Percentiles rank a stretch among this genome's conserved stretches.
Conservation (phyloP, 768 basidiomycete species). For the Lanmaoa pseudosensibilis region DNA sequence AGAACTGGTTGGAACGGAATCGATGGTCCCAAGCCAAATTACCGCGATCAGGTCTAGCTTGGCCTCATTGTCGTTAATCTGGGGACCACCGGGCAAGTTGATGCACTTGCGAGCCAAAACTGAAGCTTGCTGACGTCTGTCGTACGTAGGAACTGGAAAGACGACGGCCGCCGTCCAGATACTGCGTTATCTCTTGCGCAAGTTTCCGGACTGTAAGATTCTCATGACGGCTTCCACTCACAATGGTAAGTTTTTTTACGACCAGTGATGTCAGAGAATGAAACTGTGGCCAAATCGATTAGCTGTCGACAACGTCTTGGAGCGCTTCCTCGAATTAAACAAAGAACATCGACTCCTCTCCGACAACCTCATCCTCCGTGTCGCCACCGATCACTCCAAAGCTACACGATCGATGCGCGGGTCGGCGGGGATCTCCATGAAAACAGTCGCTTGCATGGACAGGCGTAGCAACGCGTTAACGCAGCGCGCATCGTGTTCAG, state of each 20-base stretch:
- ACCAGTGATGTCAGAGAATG: neutral
- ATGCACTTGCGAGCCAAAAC: neutral
- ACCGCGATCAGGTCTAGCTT: conserved; percentile 47
- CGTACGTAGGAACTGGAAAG: conserved; percentile 59
- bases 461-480: conserved; percentile 58
- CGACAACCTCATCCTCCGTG: conserved; percentile 62
- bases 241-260: conserved; percentile 44
- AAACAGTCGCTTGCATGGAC: conserved; percentile 54
- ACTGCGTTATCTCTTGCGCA: conserved; percentile 42
- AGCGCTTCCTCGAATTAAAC: conserved; percentile 57
- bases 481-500: conserved; percentile 60
- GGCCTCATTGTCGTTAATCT: conserved; percentile 54
- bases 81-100: conserved; percentile 63
- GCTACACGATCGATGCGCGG: conserved; percentile 62
- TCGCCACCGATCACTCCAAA: conserved; percentile 62
- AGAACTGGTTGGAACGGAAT: conserved; percentile 12
- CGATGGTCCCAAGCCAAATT: conserved; percentile 57
- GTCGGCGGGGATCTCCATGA: conserved; percentile 60
- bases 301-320: conserved; percentile 73
- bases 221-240: conserved; percentile 74
- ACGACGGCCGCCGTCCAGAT: conserved; percentile 70
- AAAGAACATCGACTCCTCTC: conserved; percentile 41
- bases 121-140: neutral
- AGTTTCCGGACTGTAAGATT: conserved; percentile 42
- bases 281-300: neutral